Evolutionary conservation across 495 filamentous ascomycete genomes (phyloP), one percentile per base, ranked within the genome.

Genomic region (Cenococcum geophilum): DNA sequence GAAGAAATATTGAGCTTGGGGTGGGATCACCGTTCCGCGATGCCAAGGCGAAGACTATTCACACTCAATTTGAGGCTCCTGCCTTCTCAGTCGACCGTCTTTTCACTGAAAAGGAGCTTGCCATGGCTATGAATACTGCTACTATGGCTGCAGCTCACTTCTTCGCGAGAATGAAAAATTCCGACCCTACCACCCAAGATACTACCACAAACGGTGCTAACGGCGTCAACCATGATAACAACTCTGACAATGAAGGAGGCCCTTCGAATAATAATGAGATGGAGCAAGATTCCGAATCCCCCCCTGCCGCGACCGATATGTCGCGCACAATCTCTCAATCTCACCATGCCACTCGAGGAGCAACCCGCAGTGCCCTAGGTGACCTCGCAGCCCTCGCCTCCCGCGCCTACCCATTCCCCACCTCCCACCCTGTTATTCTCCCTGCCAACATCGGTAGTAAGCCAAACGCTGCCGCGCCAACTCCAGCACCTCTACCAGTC

Each of bases 31-130:
- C 79, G 11, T 79, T 81, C 53, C 86, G 81, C 40, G 79, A 76
- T 64, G 75, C 69, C 35, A 73, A 75, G 59, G 78, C 74, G 25
- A 80, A 79, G 65, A 80, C 82, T 37, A 71, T 80, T 8, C 75
- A 81, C 58, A 70, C 73, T 75, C 85, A 47, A 67, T 84, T 69
- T 55, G 74, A 75, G 65, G 70, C 74, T 11, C 63, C 73, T 0
- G 67, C 70, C 0, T 93, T 91, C 73, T 89, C 86, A 49, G 84
- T 97, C 60, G 86, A 95, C 55, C 88, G 90, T 59, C 83, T 97
- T 23, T 97, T 97, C 69, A 95, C 89, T 0, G 91, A 96, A 62
- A 96, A 92, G 75, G 92, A 97, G 73, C 83, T 97, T 12, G 80
- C 82, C 32, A 79, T 89, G 73, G 84, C 71, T 16, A 73, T 72